Base-by-base conservation (phyloP, 2,329 filamentous ascomycete species). In the Zarea fungicola region DNA sequence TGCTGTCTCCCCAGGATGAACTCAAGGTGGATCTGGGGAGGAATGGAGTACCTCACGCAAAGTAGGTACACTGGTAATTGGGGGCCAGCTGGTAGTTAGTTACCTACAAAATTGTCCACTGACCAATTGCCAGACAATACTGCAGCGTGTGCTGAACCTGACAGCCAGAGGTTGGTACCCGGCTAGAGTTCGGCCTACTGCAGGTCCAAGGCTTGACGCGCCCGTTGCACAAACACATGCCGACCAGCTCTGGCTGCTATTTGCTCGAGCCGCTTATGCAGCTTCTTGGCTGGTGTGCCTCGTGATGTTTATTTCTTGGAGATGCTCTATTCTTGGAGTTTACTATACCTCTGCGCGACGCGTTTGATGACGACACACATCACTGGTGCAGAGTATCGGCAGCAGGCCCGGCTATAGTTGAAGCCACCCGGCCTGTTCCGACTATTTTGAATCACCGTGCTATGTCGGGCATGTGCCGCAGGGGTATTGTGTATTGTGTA, bases 121-220 rank as follows among this genome's bases (percentile, higher is more conserved):
- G 53, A 40, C 63, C 63, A 66, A 66, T 66, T 23, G 54, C 49
- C 46, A 39, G 50, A 42, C 57, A 40, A 45, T 28, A 39, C 48
- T 46, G 36, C 26, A 49, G 52, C 56, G 56, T 54, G 54, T 65
- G 63, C 57, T 55, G 49, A 40, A 55, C 40, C 54, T 34, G 49
- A 57, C 54, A 54, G 55, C 45, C 45, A n/a, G n/a, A n/a, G n/a
- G n/a, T n/a, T n/a, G n/a, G n/a, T n/a, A n/a, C n/a, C n/a, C n/a
- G n/a, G n/a, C n/a, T n/a, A n/a, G n/a, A n/a, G n/a, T n/a, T n/a
- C n/a, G n/a, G n/a, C n/a, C n/a, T n/a, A n/a, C n/a, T n/a, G n/a
- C n/a, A n/a, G n/a, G n/a, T n/a, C n/a, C n/a, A n/a, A n/a, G n/a
- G n/a, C n/a, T n/a, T n/a, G 34, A 7, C 42, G 19, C 22, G 25